Evolutionary conservation across 2,329 filamentous ascomycete species (phyloP), one percentile per base, ranked within the genome.

Genomic region (Amphichorda felina): DNA sequence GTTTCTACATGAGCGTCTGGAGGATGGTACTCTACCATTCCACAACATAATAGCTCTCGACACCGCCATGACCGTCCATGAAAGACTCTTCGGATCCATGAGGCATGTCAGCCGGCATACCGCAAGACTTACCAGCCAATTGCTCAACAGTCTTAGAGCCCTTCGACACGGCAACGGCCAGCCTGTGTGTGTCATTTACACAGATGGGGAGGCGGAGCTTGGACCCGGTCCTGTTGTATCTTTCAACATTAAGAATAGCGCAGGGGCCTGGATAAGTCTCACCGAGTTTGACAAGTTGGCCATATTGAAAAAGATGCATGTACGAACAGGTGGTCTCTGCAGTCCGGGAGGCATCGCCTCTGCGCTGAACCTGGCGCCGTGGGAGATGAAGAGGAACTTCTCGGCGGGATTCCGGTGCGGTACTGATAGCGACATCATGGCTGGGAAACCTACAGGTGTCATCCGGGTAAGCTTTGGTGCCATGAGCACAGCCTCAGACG

Each of bases 11-110:
- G 82, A 88, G 40, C 72, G 75, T 25, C 64, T 96, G 3, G 89
- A 98, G 55, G 89, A 98, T 53, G 91, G 89, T 2, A 95, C 89
- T 0, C 55, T 95, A 4, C 86, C 89, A 0, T 79, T 95, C 37
- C 91, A 96, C 55, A 94, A 62, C 51, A 95, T 98, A 43, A 66
- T 94, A 37, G 89, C 88, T 2, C 62, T 94, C 7, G 79, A 81
- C 44, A 65, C 73, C 11, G 89, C 88, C 1, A 66, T 96, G 44
- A 63, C 74, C 18, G 66, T 76, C 1, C 85, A 95, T 48, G 43
- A 58, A 32, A 64, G 66, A 15, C 59, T 95, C 0, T 96, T 82
- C 50, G 75, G 74, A 3, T 75, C 75, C 1, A 84, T 94, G 70
- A 57, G 65, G 1, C 63, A 65, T 18, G 66, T 95, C 19, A 77